A percentile compares a stretch with the other conserved stretches of the same genome.
These are phyloP conservation scores for Escallonia rubra DNA, from an alignment of 129 eudicot species.

Conservation along the genomic window DNA sequence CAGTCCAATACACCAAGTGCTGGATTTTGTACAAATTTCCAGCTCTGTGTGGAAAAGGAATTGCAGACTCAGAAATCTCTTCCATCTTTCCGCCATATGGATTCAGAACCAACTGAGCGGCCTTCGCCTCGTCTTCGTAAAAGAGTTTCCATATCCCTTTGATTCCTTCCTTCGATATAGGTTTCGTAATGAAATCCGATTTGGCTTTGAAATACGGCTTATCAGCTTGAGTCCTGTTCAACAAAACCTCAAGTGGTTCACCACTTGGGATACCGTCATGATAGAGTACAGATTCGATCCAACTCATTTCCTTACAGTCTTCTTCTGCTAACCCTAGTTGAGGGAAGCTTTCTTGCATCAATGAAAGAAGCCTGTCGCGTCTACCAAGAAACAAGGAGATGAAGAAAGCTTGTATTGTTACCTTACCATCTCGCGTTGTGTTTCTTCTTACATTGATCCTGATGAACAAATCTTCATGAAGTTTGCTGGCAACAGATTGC, in stretches of 20 bases:
- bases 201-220: constrained; percentile 12
- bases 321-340: constrained; percentile 3
- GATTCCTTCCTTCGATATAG: constrained; percentile 14
- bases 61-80: constrained; percentile 6
- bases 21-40: constrained; percentile 18
- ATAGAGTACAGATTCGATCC: constrained; percentile 15
- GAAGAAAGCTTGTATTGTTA: not conserved
- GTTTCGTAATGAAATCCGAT: constrained; percentile 15
- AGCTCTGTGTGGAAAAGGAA: constrained; percentile 23
- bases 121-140: constrained; percentile 1
- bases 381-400: constrained; percentile 9
- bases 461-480: constrained; percentile 13
- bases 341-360: constrained; percentile 7
- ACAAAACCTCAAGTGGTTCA: not conserved
- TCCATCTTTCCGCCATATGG: constrained; percentile 27
- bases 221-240: not conserved
- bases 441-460: not conserved
- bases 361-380: not conserved
- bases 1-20: constrained; percentile 14
- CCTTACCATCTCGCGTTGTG: not conserved
- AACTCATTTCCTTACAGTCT: constrained; percentile 16
- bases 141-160: constrained; percentile 9
- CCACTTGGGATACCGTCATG: not conserved
- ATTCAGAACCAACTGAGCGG: not conserved
- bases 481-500: constrained; percentile 10